A percentile compares a stretch with the other conserved stretches of the same genome.
Evolutionary conservation across 2,329 filamentous ascomycete genomes (phyloP).

Genomic region (Alternaria sp.): DNA sequence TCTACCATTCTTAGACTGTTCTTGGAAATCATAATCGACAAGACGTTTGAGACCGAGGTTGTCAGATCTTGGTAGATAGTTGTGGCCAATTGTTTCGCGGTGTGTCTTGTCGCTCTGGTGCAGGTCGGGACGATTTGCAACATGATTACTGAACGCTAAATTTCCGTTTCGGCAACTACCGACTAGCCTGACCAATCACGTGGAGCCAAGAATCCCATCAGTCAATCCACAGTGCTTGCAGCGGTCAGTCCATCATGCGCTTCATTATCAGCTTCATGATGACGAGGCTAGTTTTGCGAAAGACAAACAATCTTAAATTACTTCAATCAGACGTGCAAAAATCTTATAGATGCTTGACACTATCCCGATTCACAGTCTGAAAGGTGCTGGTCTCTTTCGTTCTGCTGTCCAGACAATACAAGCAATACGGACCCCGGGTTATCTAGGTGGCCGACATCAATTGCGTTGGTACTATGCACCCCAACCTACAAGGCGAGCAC

Average conservation of each 20-base stretch:
- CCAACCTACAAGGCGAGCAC: background rate
- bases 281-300: background rate
- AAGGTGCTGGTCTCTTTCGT: background rate
- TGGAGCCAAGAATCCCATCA: background rate
- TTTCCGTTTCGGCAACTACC: slow-evolving; percentile 1
- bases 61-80: background rate
- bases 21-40: background rate
- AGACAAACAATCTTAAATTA: background rate
- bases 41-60: background rate
- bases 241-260: background rate
- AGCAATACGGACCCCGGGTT: background rate
- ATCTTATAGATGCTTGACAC: background rate
- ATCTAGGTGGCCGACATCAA: background rate
- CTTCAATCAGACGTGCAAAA: background rate
- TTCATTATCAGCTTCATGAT: background rate
- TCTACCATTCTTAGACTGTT: background rate
- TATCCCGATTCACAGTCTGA: background rate
- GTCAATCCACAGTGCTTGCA: background rate
- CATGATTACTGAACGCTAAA: slow-evolving; percentile 6
- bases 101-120: slow-evolving; percentile 1
- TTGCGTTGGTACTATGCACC: background rate
- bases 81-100: background rate
- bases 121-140: background rate
- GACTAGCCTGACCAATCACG: background rate
- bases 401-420: background rate